Base-by-base conservation (phyloP, 108 stramenopile species). In the Hondaea fermentalgiana region DNA sequence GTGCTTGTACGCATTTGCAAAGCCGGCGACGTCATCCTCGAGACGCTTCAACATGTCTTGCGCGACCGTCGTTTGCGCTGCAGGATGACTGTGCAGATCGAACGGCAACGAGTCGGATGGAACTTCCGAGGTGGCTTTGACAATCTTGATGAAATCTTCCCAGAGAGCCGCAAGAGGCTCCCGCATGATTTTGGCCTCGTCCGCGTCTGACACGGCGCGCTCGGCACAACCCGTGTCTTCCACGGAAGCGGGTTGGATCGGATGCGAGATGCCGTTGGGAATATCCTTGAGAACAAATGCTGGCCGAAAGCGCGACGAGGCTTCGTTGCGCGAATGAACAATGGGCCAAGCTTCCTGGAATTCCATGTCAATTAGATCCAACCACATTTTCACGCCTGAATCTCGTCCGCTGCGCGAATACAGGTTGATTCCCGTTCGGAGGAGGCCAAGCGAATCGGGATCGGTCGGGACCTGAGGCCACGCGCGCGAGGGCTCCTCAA, bases 381-480 rank as follows among this genome's bases (percentile, higher is more conserved):
- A 45, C 76, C 76, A 83, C 76, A 83, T 83, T 23, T 83, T 83
- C 10, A 83, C 76, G 23, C 76, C 51, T 0, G 76, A 83, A 0
- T 83, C 76, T 35, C 76, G 45, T 2, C 76, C 76, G 12, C 49
- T 6, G 51, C 51, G 49, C 23, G 76, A 53, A 45, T 83, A 83
- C 17, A 83, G 51, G 51, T 83, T 83, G 5, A 83, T 83, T 19
- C 76, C 76, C n/a, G 19, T 83, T 12, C 76, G 45, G 6, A 83
- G 51, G 0, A 83, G 0, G 6, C 23, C 12, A 12, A 83, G 49
- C 0, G 76, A 83, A 43, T 83, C 76, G 10, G 76, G 23, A 23
- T 83, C 76, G 6, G 76, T 53, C n/a, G 76, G 76, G n/a, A 83
- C 49, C 76, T 83, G 45, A 14, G 76, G 76, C 76, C 76, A 83